A percentile compares a stretch with the other conserved stretches of the same genome.
These are phyloP conservation scores for Cruciata laevipes DNA, from an alignment of 257 asterid genomes.

Conservation along the genomic window DNA sequence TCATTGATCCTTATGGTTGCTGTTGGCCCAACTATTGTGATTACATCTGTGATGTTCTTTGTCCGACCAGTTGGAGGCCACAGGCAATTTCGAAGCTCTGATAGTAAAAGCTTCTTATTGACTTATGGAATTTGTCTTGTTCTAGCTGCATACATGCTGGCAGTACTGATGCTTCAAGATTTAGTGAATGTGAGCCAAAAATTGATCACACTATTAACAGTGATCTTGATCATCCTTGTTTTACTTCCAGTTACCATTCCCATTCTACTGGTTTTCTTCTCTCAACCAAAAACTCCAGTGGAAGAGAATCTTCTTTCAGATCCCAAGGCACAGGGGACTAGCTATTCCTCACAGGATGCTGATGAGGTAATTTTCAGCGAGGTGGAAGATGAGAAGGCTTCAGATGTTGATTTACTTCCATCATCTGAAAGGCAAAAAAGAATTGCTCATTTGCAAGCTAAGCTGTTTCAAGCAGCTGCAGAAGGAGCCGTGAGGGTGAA, in stretches of 20 bases:
- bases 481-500: conserved; percentile 36
- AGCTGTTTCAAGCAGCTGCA: conserved; percentile 39
- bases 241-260: conserved; percentile 34
- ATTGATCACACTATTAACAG: conserved; percentile 22
- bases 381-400: conserved; percentile 31
- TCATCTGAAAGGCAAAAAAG: conserved; percentile 29
- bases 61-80: conserved; percentile 37
- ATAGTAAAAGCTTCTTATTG: conserved; percentile 27
- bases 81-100: conserved; percentile 27
- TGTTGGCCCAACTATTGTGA: conserved; percentile 29
- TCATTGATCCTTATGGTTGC: conserved; percentile 33
- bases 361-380: conserved; percentile 36
- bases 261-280: conserved; percentile 23
- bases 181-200: conserved; percentile 19
- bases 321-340: conserved; percentile 21
- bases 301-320: conserved; percentile 32
- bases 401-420: conserved; percentile 30
- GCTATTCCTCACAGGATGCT: conserved; percentile 9
- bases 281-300: conserved; percentile 17
- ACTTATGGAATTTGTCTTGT: conserved; percentile 30
- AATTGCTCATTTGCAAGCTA: conserved; percentile 38
- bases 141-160: conserved; percentile 34
- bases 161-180: conserved; percentile 28
- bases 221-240: conserved; percentile 21
- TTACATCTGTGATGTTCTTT: conserved; percentile 30